Evolutionary conservation across 2,329 filamentous ascomycete genomes (phyloP), one percentile per base, ranked within the genome.

Genomic region (Didymella pomorum): DNA sequence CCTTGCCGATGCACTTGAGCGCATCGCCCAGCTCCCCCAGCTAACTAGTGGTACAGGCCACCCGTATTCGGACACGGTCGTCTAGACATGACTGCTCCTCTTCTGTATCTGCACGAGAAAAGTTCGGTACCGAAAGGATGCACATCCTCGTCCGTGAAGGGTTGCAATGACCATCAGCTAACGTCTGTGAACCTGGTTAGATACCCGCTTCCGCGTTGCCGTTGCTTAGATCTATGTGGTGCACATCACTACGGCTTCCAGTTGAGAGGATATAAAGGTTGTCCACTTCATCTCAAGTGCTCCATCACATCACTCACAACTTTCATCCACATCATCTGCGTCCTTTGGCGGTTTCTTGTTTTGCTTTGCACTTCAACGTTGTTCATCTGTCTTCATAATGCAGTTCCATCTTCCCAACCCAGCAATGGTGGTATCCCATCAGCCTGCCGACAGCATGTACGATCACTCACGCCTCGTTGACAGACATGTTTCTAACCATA

Each of bases 1-100:
- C 61, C 65, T 64, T 64, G 61, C 63, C 58, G 52, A 47, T 54
- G 52, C 48, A 52, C 43, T 46, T 46, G 39, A 44, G 52, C 52
- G 53, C 53, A 52, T 57, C 58, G 58, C 52, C 58, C 42, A 45
- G 45, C 31, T 37, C 25, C 23, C 44, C 53, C 53, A 60, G 16
- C 31, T 52, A 33, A 29, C 23, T 7, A 14, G 58, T 60, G 10
- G 48, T 25, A 53, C 53, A 43, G 42, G 25, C 52, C 48, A 55
- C 47, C 21, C 46, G 45, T 4, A 35, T 54, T 51, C 33, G 16
- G 31, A 33, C 14, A 20, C 50, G 46, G 39, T 47, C 45, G 41
- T 59, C 52, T 60, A 51, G 57, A 55, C 43, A 55, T 37, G 33
- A 47, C 42, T 55, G 26, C 41, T 59, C 45, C 51, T 59, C 46